Percentiles rank a stretch among this genome's conserved stretches.
Evolutionary conservation across 2,329 filamentous ascomycete species (phyloP).

Genomic region (Fusarium duplospermum): DNA sequence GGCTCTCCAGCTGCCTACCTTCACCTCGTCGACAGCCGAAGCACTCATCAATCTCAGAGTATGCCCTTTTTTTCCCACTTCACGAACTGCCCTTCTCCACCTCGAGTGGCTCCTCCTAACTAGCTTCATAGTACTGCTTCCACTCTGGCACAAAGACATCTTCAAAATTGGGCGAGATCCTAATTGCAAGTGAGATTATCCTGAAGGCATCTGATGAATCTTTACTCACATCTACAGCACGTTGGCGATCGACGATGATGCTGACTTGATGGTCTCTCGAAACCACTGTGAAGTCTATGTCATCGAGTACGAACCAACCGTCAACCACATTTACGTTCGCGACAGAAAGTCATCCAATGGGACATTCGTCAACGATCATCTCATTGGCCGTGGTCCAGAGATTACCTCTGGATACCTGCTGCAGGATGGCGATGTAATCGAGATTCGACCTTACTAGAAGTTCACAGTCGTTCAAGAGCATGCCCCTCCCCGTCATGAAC

Average conservation of each 20-base stretch:
- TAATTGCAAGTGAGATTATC: constrained; percentile 46
- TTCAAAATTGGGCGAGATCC: constrained; percentile 52
- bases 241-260: constrained; percentile 52
- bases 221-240: constrained; percentile 45
- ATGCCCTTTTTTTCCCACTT: constrained; percentile 18
- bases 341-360: constrained; percentile 67
- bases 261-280: constrained; percentile 59
- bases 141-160: constrained; percentile 47
- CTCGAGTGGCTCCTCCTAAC: constrained; percentile 20
- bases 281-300: constrained; percentile 68
- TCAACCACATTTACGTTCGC: constrained; percentile 64
- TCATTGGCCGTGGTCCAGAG: constrained; percentile 55
- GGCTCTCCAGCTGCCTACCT: constrained; percentile 44
- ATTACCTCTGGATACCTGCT: constrained; percentile 60
- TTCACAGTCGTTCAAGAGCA: constrained; percentile 49
- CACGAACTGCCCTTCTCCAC: constrained; percentile 15
- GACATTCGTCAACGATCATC: constrained; percentile 61
- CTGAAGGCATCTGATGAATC: background rate
- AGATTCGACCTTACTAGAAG: constrained; percentile 53
- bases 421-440: constrained; percentile 62
- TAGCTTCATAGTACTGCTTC: constrained; percentile 40
- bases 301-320: constrained; percentile 59
- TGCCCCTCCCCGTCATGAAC: constrained; percentile 35
- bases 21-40: constrained; percentile 39
- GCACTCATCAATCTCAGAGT: constrained; percentile 42